Evolutionary conservation across 1,284 basidiomycete genomes (phyloP).

Genomic region (Ganoderma boninense): DNA sequence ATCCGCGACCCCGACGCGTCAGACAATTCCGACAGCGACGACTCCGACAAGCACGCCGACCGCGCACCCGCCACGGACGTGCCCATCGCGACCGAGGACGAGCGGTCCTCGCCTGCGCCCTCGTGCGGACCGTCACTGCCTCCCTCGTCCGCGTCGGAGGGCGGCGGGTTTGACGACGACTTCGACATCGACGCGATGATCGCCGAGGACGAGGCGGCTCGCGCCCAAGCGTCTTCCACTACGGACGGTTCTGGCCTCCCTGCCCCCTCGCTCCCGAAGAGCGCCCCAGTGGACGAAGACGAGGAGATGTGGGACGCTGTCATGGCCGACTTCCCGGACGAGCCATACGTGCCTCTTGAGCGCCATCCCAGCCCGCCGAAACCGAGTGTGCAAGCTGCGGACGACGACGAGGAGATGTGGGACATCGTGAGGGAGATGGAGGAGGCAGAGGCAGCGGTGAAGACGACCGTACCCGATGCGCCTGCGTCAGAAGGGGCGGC

Average conservation of each 20-base stretch:
- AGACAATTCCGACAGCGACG: slow-evolving; percentile 43
- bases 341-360: slow-evolving; percentile 24
- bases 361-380: slow-evolving; percentile 6
- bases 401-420: slow-evolving; percentile 75
- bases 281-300: slow-evolving; percentile 53
- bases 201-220: slow-evolving; percentile 51
- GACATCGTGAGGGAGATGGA: slow-evolving; percentile 70
- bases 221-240: slow-evolving; percentile 11
- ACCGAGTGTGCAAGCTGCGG: slow-evolving; percentile 23
- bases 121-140: slow-evolving; percentile 52
- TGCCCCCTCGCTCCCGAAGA: slow-evolving; percentile 2
- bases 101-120: slow-evolving; percentile 37
- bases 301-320: slow-evolving; percentile 63
- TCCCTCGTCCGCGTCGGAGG: slow-evolving; percentile 52
- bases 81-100: slow-evolving; percentile 38
- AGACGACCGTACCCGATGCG: slow-evolving; percentile 6
- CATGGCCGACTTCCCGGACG: slow-evolving; percentile 36
- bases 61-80: slow-evolving; percentile 21
- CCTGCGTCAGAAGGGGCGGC: slow-evolving; percentile 1
- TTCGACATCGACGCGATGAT: slow-evolving; percentile 64
- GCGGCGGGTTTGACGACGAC: slow-evolving; percentile 51
- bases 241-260: slow-evolving; percentile 12
- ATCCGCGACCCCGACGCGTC: slow-evolving; percentile 40
- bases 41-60: slow-evolving; percentile 32
- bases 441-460: slow-evolving; percentile 22